Conservation (phyloP, 768 basidiomycete species). For the Naganishia onofrii region DNA sequence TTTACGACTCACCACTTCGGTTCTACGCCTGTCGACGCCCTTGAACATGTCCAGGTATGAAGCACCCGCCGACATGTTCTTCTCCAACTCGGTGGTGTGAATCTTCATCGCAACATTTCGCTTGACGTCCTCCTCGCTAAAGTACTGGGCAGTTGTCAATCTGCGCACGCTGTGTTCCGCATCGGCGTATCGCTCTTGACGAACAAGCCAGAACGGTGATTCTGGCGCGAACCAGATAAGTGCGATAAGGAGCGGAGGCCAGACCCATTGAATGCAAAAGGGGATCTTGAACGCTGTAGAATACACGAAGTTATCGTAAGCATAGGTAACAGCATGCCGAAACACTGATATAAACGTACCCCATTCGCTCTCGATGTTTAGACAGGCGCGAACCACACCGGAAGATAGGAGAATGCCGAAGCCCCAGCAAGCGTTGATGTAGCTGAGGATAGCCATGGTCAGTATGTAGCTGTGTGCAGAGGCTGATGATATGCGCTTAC, state of each 20-base stretch:
- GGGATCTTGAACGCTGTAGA: slow-evolving; percentile 23
- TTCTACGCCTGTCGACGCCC: slow-evolving; percentile 45
- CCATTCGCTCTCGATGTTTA: slow-evolving; percentile 32
- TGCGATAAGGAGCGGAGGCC: slow-evolving; percentile 37
- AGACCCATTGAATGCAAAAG: slow-evolving; percentile 35
- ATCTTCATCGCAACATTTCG: slow-evolving; percentile 51
- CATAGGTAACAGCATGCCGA: not conserved
- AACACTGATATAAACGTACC: slow-evolving; percentile 20
- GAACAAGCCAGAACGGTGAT: slow-evolving; percentile 51
- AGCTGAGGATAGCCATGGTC: not conserved
- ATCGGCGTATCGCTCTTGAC: slow-evolving; percentile 41
- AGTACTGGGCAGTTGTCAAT: slow-evolving; percentile 25
- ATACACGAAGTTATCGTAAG: not conserved
- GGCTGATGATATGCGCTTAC: slow-evolving; percentile 21
- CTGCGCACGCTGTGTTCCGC: slow-evolving; percentile 35
- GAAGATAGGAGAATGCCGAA: slow-evolving; percentile 35
- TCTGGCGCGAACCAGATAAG: slow-evolving; percentile 35
- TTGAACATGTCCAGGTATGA: slow-evolving; percentile 54
- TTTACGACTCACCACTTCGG: slow-evolving; percentile 27
- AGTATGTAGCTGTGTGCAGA: not conserved
- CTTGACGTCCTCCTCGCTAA: slow-evolving; percentile 44
- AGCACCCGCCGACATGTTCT: slow-evolving; percentile 45
- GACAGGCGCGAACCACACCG: slow-evolving; percentile 31
- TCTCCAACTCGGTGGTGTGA: slow-evolving; percentile 54
- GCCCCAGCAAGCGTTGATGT: slow-evolving; percentile 30